phyloP scores from a whole-genome alignment of 768 basidiomycete species.

The Auricularia sp. region DNA sequence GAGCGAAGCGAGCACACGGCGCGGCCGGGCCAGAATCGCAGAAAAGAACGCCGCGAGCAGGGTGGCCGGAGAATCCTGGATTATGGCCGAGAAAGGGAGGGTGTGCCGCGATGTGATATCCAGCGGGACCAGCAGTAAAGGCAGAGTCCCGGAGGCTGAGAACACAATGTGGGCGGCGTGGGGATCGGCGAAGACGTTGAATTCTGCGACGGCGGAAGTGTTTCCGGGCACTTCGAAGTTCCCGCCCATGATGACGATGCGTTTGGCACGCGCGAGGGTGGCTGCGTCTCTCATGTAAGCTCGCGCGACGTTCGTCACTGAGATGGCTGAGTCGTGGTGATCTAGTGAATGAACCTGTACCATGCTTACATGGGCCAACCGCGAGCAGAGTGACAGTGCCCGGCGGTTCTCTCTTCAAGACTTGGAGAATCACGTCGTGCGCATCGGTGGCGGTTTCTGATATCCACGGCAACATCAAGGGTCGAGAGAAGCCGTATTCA shows the following conservation, averaged over 20 bases:
- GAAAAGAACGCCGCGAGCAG: slow-evolving; percentile 8
- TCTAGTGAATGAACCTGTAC: neutral
- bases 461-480: neutral
- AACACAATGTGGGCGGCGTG: slow-evolving; percentile 25
- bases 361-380: slow-evolving; percentile 14
- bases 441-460: slow-evolving; percentile 6
- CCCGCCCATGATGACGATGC: slow-evolving; percentile 34
- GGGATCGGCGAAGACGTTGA: slow-evolving; percentile 30
- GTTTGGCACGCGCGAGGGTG: slow-evolving; percentile 16
- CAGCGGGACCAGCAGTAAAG: slow-evolving; percentile 27
- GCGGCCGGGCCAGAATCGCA: slow-evolving; percentile 27
- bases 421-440: slow-evolving; percentile 11
- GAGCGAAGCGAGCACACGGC: slow-evolving; percentile 25
- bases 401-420: slow-evolving; percentile 10
- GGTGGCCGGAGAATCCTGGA: slow-evolving; percentile 17
- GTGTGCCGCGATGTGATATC: slow-evolving; percentile 33
- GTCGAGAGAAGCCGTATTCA: slow-evolving; percentile 11
- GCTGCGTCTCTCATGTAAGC: slow-evolving; percentile 20
- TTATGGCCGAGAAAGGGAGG: slow-evolving; percentile 24
- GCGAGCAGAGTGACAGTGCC: slow-evolving; percentile 14
- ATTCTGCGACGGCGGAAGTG: slow-evolving; percentile 30
- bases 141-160: slow-evolving; percentile 7
- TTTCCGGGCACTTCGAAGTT: slow-evolving; percentile 34
- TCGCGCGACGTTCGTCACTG: slow-evolving; percentile 32
- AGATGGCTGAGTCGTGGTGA: neutral